A percentile compares a stretch with the other conserved stretches of the same genome.
These are phyloP conservation scores for Combretum micranthum DNA, from an alignment of 345 rosid species.

Conservation along the genomic window DNA sequence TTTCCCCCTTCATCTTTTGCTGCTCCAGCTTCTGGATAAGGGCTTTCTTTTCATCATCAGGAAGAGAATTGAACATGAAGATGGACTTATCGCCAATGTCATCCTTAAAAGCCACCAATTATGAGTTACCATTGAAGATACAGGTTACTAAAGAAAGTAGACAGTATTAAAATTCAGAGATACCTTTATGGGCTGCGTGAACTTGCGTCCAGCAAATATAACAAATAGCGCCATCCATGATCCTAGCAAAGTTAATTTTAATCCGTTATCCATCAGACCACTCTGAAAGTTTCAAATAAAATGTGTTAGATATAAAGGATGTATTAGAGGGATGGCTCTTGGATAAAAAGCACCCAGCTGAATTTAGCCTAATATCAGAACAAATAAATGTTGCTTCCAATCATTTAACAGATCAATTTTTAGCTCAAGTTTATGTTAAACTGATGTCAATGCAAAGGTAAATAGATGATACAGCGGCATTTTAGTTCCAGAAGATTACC, in stretches of 20 bases:
- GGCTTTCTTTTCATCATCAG: constrained; percentile 66
- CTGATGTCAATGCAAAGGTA: background rate
- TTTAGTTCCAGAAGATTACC: constrained; percentile 33
- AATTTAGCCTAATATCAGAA: background rate
- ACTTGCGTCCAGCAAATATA: constrained; percentile 88
- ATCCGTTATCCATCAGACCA: constrained; percentile 71
- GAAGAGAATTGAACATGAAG: constrained; percentile 71
- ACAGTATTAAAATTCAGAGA: background rate
- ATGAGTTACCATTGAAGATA: too few relatives aligned
- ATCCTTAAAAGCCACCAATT: constrained; percentile 32
- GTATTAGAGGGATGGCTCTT: background rate
- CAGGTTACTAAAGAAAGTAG: too few relatives aligned
- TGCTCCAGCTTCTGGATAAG: constrained; percentile 58
- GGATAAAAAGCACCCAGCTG: background rate
- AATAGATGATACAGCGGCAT: background rate
- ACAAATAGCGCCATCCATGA: constrained; percentile 77
- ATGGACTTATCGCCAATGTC: constrained; percentile 94
- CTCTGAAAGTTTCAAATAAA: constrained; percentile 36
- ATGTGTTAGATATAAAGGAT: background rate
- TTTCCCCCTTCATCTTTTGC: constrained; percentile 25
- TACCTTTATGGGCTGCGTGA: constrained; percentile 92
- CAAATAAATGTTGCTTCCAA: background rate
- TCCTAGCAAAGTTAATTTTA: constrained; percentile 58
- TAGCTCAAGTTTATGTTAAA: constrained; percentile 2
- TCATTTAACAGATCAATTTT: background rate